phyloP scores from a whole-genome alignment of 139 green algal species.

The Chlamydomonas sp. region DNA sequence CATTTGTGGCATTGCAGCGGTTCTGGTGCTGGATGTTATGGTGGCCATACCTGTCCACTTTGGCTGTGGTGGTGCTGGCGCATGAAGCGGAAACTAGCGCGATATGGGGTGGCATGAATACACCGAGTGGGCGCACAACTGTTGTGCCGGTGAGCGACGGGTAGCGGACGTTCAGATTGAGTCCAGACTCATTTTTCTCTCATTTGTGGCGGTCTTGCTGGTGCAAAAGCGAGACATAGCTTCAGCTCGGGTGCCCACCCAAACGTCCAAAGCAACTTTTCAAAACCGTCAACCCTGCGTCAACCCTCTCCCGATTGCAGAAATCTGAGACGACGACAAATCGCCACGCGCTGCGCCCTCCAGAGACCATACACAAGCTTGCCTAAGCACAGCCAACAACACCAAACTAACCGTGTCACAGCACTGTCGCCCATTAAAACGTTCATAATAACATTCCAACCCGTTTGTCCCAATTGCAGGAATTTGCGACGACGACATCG shows the following conservation, averaged over 20 bases:
- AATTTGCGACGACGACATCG: conserved; percentile 47
- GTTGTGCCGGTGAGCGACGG: background rate
- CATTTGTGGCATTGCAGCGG: background rate
- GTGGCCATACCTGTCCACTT: background rate
- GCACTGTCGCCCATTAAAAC: no score
- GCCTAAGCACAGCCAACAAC: background rate
- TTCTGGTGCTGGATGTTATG: background rate
- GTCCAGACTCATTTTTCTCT: background rate
- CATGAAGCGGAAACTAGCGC: conserved; percentile 36
- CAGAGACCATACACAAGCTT: background rate
- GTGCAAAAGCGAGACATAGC: background rate
- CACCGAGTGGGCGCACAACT: conserved; percentile 26
- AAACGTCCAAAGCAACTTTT: conserved; percentile 3
- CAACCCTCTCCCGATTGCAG: conserved; percentile 11
- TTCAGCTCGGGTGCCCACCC: background rate
- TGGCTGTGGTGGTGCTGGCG: conserved; percentile 27
- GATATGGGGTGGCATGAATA: conserved; percentile 21
- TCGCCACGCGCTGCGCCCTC: background rate
- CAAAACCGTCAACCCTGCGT: background rate
- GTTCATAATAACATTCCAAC: background rate
- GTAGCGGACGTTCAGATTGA: background rate
- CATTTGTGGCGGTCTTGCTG: background rate
- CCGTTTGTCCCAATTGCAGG: no score
- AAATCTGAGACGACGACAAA: background rate
- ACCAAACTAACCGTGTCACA: background rate